Conservation (phyloP, 768 basidiomycete genomes). For the Cantharellus cinnabarinus region DNA sequence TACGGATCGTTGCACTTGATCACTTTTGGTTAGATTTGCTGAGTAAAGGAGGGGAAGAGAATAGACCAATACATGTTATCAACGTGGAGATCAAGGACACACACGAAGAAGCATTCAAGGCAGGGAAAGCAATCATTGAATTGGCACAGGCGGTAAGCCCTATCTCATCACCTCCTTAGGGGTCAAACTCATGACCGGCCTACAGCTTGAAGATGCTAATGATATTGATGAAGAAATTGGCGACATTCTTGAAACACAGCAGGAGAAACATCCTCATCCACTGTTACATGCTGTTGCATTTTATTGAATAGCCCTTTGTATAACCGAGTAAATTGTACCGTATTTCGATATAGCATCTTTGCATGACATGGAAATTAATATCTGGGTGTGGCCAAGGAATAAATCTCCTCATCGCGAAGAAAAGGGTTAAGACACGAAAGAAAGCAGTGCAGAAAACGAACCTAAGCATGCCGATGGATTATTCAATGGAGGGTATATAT, state of each 20-base stretch:
- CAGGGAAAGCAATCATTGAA: conserved; percentile 87
- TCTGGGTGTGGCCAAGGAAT: too few species aligned
- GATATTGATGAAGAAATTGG: conserved; percentile 90
- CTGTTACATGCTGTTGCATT: conserved; percentile 81
- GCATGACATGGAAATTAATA: too few species aligned
- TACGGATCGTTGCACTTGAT: conserved; percentile 1
- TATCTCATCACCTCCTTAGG: background rate
- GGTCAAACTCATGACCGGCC: too few species aligned
- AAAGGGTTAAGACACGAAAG: too few species aligned
- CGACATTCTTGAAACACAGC: conserved; percentile 60
- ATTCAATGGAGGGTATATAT: too few species aligned
- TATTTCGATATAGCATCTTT: too few species aligned
- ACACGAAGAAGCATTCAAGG: conserved; percentile 92
- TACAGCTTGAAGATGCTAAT: conserved; percentile 60
- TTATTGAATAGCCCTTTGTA: conserved; percentile 28
- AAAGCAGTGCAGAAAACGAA: too few species aligned
- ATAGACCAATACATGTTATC: conserved; percentile 85
- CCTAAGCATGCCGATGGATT: too few species aligned
- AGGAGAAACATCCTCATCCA: conserved; percentile 80
- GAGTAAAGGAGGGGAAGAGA: conserved; percentile 72
- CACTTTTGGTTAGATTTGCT: conserved; percentile 45
- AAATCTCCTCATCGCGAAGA: too few species aligned
- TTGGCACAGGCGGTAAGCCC: conserved; percentile 65
- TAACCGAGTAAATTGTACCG: too few species aligned
- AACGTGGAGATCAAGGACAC: conserved; percentile 99